Conservation (phyloP, 139 green algal genomes). For the Nannochloris sp. region DNA sequence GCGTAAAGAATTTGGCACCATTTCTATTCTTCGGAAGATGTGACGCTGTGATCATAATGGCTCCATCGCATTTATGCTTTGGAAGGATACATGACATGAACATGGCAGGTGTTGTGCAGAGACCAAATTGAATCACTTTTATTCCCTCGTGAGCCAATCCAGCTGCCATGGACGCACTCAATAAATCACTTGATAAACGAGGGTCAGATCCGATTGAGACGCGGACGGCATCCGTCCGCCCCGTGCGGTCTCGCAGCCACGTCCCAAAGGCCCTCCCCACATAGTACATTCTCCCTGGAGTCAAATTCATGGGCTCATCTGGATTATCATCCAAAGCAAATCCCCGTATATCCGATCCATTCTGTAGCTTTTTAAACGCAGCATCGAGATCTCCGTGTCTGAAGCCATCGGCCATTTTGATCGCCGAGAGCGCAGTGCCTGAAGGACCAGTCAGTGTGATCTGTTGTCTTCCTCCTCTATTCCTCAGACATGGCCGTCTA, state of each 20-base stretch:
- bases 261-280: slow-evolving; percentile 70
- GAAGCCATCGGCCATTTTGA: too few species aligned
- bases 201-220: slow-evolving; percentile 66
- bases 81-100: slow-evolving; percentile 78
- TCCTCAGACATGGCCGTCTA: too few species aligned
- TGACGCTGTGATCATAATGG: slow-evolving; percentile 81
- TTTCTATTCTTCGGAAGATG: slow-evolving; percentile 85
- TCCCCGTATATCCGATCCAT: slow-evolving; percentile 85
- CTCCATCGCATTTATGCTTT: slow-evolving; percentile 36
- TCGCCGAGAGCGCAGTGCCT: too few species aligned
- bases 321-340: slow-evolving; percentile 64
- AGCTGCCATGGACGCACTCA: slow-evolving; percentile 44
- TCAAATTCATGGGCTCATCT: slow-evolving; percentile 54
- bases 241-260: slow-evolving; percentile 38
- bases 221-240: slow-evolving; percentile 9
- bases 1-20: slow-evolving; percentile 76
- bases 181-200: slow-evolving; percentile 51
- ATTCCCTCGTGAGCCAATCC: slow-evolving; percentile 53
- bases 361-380: slow-evolving; percentile 58
- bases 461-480: too few species aligned
- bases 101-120: slow-evolving; percentile 90
- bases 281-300: slow-evolving; percentile 53
- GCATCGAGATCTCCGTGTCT: too few species aligned
- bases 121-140: slow-evolving; percentile 50
- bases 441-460: too few species aligned